Evolutionary conservation across 2,329 filamentous ascomycete species (phyloP), one percentile per base, ranked within the genome.

Genomic region (Alternaria tenuissima): DNA sequence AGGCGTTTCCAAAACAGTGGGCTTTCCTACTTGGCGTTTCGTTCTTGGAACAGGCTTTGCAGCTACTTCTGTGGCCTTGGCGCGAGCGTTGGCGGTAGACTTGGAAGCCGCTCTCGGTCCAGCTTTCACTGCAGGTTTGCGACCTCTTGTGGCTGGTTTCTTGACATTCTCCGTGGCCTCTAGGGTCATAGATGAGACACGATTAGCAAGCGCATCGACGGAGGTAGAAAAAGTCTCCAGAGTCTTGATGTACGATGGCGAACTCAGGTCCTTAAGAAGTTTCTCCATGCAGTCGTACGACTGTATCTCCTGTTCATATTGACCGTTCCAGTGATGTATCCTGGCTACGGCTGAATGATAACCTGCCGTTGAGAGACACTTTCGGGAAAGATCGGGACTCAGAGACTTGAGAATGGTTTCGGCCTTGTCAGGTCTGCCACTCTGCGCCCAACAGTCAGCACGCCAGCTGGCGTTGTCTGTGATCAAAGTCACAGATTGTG

Each of bases 401-500:
- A 90, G 87, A 61, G 87, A 86, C 1, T 86, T 81, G 3, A 88
- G 76, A 53, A 88, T 83, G 7, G 71, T 61, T 44, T 80, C 76
- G 1, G 83, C 85, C 70, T 86, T 84, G 14, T 81, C 77, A 3
- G 81, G 59, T 65, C 82, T 78, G 5, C 83, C 84, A 54, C 84
- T 82, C 44, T 82, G 79, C 43, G 83, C 80, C 78, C 81, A 84
- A 52, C 82, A 81, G 51, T 82, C 83, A 70, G 65, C 84, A 70
- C 49, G 81, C 79, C 68, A 82, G 77, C 72, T 76, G 41, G 72
- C 61, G 46, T 81, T 83, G 39, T 83, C 79, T 20, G 81, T 77
- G 28, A 82, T 74, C 2, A 85, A 79, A 12, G 89, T 83, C 36
- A 86, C 83, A 0, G 91, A 89, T 48, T 86, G 82, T 8, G 91